Percentiles rank a stretch among this genome's conserved stretches.
phyloP scores from a whole-genome alignment of 2,329 filamentous ascomycete species.

The Trichoderma citrinoviride region DNA sequence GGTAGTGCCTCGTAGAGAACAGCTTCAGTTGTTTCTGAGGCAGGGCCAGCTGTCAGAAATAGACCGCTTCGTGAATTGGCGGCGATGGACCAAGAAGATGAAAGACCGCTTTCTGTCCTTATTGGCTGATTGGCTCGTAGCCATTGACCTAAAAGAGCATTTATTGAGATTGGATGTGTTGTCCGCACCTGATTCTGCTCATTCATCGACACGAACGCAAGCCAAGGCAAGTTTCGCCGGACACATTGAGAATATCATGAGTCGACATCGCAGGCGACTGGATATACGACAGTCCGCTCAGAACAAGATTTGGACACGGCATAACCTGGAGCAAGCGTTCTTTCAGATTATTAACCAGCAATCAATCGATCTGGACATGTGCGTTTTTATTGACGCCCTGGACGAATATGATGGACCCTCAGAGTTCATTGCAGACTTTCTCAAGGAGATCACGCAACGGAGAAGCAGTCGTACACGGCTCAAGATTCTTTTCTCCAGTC shows the following conservation, averaged over 20 bases:
- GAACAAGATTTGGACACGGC: neutral
- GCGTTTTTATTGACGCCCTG: slow-evolving; percentile 4
- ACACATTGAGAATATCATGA: neutral
- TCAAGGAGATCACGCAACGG: neutral
- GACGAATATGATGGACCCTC: slow-evolving; percentile 8
- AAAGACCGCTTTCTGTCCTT: neutral
- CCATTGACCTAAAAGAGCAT: neutral
- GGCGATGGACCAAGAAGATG: neutral
- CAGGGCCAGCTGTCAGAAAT: neutral
- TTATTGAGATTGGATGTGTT: neutral
- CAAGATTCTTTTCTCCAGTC: slow-evolving; percentile 6
- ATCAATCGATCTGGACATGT: neutral
- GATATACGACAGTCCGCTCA: neutral
- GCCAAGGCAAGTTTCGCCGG: neutral
- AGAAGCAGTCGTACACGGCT: neutral
- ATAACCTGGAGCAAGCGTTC: neutral
- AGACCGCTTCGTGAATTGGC: too few species aligned
- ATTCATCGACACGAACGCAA: neutral
- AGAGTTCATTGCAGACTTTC: neutral
- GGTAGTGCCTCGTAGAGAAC: neutral
- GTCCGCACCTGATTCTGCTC: neutral
- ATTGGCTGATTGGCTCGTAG: neutral
- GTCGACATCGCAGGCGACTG: neutral
- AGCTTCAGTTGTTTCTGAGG: neutral
- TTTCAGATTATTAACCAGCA: neutral